Percentiles rank a stretch among this genome's conserved stretches.
Evolutionary conservation across 768 basidiomycete genomes (phyloP).

Genomic region (Collybia sordida): DNA sequence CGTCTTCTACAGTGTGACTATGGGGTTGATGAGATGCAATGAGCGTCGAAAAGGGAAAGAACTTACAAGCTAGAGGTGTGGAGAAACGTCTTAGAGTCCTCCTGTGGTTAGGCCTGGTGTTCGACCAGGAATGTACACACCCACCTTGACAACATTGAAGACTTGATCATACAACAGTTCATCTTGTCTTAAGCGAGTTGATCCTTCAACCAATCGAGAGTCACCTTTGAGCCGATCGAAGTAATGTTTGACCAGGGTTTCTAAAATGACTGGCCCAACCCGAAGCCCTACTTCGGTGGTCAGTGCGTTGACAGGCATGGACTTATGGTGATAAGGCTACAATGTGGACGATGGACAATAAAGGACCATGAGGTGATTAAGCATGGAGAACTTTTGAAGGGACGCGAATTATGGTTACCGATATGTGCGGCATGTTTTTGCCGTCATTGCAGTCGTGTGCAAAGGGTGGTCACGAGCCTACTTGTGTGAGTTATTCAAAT

Average conservation of each 20-base stretch:
- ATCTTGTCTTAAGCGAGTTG: constrained; percentile 58
- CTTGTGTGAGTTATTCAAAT: no score
- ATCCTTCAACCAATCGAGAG: constrained; percentile 31
- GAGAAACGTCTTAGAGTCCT: constrained; percentile 62
- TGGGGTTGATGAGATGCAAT: neutral
- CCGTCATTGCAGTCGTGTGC: neutral
- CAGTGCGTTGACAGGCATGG: constrained; percentile 49
- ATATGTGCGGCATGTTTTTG: no score
- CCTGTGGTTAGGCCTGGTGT: neutral
- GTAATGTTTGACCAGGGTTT: constrained; percentile 85
- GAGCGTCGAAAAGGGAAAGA: neutral
- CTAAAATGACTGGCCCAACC: constrained; percentile 71
- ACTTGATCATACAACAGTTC: constrained; percentile 82
- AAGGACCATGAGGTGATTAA: neutral
- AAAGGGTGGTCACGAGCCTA: no score
- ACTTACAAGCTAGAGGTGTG: constrained; percentile 63
- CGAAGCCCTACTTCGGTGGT: constrained; percentile 61
- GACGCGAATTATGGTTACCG: neutral
- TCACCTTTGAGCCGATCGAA: constrained; percentile 61
- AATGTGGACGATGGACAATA: no score
- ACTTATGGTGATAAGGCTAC: neutral
- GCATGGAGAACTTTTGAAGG: neutral
- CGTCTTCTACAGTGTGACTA: constrained; percentile 84
- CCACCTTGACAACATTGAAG: constrained; percentile 75
- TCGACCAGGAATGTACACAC: neutral